These are phyloP conservation scores for Stentor coeruleus DNA, from an alignment of 73 alveolate genomes.

Conservation along the genomic window DNA sequence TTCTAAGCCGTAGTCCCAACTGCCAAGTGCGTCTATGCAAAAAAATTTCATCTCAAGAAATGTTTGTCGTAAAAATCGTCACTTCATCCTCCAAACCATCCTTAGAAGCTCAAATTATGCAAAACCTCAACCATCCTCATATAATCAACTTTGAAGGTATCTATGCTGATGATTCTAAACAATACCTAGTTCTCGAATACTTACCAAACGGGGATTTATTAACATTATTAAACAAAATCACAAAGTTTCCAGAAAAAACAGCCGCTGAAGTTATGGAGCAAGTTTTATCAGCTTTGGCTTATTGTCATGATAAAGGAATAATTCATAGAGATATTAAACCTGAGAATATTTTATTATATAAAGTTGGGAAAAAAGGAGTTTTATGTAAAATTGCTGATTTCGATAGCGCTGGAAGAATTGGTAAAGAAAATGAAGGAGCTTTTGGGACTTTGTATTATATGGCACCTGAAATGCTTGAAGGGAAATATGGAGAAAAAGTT, in stretches of 20 bases:
- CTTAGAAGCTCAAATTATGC: not conserved
- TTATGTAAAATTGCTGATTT: not conserved
- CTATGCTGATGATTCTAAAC: not conserved
- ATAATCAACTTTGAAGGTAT: not conserved
- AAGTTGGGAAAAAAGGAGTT: not conserved
- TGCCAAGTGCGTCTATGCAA: not conserved
- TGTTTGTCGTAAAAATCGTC: not conserved
- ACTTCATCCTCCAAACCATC: not conserved
- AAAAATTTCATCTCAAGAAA: not conserved
- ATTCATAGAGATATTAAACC: not conserved
- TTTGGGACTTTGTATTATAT: not conserved
- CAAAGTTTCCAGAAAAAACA: not conserved
- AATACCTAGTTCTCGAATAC: not conserved
- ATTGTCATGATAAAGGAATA: not conserved
- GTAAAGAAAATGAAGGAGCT: not conserved
- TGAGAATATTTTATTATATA: not conserved
- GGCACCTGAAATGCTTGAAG: not conserved
- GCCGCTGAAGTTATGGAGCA: not conserved
- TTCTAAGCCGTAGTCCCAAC: not conserved
- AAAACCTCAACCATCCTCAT: not conserved
- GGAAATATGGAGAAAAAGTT: not conserved
- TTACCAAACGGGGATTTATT: not conserved
- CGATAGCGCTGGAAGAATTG: not conserved
- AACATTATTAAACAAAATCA: not conserved
- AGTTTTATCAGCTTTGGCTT: not conserved